phyloP scores from a whole-genome alignment of 2,329 filamentous ascomycete genomes.

The Fusarium chlamydosporum region DNA sequence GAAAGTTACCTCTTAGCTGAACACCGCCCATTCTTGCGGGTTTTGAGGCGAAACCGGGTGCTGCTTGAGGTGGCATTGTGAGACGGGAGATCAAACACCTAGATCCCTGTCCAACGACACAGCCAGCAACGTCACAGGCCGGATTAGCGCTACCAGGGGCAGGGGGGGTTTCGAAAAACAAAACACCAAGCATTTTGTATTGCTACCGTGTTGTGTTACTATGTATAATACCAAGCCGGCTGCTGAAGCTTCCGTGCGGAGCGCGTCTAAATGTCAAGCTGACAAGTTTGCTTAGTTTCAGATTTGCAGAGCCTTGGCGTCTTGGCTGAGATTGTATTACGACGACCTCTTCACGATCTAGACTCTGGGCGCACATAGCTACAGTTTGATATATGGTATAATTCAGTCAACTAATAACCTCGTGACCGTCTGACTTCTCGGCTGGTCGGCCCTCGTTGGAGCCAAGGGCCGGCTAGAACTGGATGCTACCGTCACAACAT shows the following conservation, averaged over 20 bases:
- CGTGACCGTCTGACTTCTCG: not conserved
- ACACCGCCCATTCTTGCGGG: constrained; percentile 1
- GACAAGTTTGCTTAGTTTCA: constrained; percentile 25
- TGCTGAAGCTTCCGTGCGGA: constrained; percentile 24
- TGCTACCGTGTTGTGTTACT: not conserved
- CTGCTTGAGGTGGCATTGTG: constrained; percentile 42
- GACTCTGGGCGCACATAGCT: not conserved
- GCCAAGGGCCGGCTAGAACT: not conserved
- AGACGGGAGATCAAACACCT: constrained; percentile 47
- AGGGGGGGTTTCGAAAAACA: constrained; percentile 5
- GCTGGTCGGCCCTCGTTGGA: not conserved
- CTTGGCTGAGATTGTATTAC: constrained; percentile 6
- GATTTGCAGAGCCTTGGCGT: not conserved
- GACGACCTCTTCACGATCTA: constrained; percentile 1
- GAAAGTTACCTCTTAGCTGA: not conserved
- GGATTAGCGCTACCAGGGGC: not conserved
- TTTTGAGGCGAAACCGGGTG: constrained; percentile 46
- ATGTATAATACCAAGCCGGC: constrained; percentile 30
- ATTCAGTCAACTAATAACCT: not conserved
- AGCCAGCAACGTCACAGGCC: constrained; percentile 11
- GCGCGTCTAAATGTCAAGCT: not conserved
- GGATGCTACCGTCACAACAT: not conserved
- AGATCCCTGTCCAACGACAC: constrained; percentile 13
- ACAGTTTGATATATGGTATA: not conserved
- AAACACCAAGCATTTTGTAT: constrained; percentile 3